Percentiles rank a stretch among this genome's conserved stretches.
Evolutionary conservation across 176 grass and related monocot species (phyloP).

Genomic region (Avena eriantha): DNA sequence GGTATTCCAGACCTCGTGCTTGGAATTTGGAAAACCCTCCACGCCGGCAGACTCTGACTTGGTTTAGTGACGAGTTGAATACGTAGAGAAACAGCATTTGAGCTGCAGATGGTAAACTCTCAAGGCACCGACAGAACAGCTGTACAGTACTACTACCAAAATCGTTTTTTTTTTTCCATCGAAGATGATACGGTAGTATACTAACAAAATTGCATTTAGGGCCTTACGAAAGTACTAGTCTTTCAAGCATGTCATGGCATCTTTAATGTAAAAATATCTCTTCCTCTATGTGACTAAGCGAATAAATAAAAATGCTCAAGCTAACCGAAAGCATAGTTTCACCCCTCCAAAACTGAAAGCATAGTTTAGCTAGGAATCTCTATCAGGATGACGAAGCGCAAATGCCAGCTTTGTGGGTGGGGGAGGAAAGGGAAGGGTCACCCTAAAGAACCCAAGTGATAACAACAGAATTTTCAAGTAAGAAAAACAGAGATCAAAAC

Average conservation of each 20-base stretch:
- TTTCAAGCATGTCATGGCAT: conserved; percentile 17
- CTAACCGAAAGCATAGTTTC: neutral
- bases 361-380: conserved; percentile 29
- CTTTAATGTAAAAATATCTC: conserved; percentile 26
- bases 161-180: neutral
- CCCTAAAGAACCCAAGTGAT: conserved; percentile 28
- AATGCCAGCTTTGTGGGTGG: conserved; percentile 12
- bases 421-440: conserved; percentile 1
- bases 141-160: neutral
- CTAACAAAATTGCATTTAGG: conserved; percentile 25
- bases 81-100: conserved; percentile 21
- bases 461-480: conserved; percentile 15
- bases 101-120: conserved; percentile 10
- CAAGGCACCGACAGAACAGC: conserved; percentile 37
- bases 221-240: conserved; percentile 20
- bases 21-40: conserved; percentile 38
- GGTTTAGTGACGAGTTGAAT: conserved; percentile 13
- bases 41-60: conserved; percentile 15
- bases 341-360: neutral
- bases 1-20: conserved; percentile 26
- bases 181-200: neutral
- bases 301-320: conserved; percentile 29
- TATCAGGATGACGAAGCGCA: conserved; percentile 18
- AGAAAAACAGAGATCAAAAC: neutral
- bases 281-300: conserved; percentile 11